Conservation (phyloP, 176 grass and related monocot species). For the Urochloa ruziziensis region DNA sequence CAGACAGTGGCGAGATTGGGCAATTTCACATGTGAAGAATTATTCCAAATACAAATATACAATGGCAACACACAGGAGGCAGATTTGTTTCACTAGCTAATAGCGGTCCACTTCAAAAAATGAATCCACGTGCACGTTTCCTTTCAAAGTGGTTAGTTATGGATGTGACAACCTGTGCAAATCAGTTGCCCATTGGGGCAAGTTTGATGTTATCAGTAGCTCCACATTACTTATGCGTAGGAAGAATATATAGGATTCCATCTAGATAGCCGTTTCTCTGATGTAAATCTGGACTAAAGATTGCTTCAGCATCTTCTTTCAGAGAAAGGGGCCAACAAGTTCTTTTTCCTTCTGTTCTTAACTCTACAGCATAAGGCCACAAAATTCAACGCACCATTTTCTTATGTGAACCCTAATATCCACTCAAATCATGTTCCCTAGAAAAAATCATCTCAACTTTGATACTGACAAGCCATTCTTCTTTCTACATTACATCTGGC, state of each 20-base stretch:
- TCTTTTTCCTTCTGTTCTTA: not conserved
- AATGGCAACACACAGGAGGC: not conserved
- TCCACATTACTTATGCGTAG: not conserved
- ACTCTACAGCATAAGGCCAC: not conserved
- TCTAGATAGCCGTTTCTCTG: not conserved
- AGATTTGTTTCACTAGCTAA: not conserved
- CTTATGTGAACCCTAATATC: constrained; percentile 3
- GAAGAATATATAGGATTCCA: not conserved
- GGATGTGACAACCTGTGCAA: too few relatives aligned
- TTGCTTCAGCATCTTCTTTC: not conserved
- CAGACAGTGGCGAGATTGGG: too few relatives aligned
- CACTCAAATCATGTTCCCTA: constrained; percentile 4
- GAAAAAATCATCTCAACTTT: constrained; percentile 25
- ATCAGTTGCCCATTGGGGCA: not conserved
- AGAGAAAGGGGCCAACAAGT: not conserved
- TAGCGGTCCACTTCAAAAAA: not conserved
- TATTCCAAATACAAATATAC: too few relatives aligned
- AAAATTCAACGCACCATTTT: not conserved
- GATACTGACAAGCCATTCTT: constrained; percentile 14
- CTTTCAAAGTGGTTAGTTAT: not conserved
- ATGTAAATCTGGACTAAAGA: not conserved
- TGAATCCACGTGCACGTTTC: not conserved
- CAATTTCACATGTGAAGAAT: too few relatives aligned
- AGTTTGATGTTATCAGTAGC: not conserved
- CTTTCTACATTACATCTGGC: constrained; percentile 52